Conservation (phyloP, 352 stramenopile genomes). For the Phytopythium aichiense region DNA sequence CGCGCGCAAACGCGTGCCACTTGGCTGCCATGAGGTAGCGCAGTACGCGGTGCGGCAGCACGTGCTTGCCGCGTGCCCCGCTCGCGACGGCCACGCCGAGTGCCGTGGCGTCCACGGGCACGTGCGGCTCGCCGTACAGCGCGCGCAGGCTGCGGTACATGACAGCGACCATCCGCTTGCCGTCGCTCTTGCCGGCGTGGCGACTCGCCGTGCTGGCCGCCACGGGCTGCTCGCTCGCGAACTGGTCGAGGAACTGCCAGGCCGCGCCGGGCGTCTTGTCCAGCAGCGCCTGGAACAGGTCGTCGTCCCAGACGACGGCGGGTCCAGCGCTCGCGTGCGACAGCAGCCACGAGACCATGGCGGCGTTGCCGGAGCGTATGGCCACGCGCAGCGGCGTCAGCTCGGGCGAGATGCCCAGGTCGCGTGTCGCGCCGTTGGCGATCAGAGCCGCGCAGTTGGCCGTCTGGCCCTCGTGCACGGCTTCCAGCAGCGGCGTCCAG, state of each 20-base stretch:
- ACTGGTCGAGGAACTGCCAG: slow-evolving; percentile 44
- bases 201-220: slow-evolving; percentile 4
- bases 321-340: slow-evolving; percentile 20
- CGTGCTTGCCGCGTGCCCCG: slow-evolving; percentile 25
- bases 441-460: slow-evolving; percentile 42
- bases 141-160: slow-evolving; percentile 39
- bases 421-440: slow-evolving; percentile 31
- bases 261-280: slow-evolving; percentile 41
- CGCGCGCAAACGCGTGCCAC: slow-evolving; percentile 51
- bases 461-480: slow-evolving; percentile 53
- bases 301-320: slow-evolving; percentile 25
- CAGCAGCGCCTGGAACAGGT: slow-evolving; percentile 53
- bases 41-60: slow-evolving; percentile 57
- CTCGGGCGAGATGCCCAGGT: slow-evolving; percentile 22
- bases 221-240: slow-evolving; percentile 41
- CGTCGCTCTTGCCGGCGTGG: slow-evolving; percentile 8
- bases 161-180: slow-evolving; percentile 40
- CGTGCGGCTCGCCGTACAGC: slow-evolving; percentile 48
- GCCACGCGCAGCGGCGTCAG: slow-evolving; percentile 40
- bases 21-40: slow-evolving; percentile 48
- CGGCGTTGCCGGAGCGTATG: slow-evolving; percentile 10
- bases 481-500: slow-evolving; percentile 62
- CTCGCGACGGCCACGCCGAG: slow-evolving; percentile 41
- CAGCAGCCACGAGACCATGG: slow-evolving; percentile 17
- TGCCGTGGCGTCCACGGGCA: slow-evolving; percentile 41